Evolutionary conservation across 495 filamentous ascomycete species (phyloP).

Genomic region (Neurospora sp.): DNA sequence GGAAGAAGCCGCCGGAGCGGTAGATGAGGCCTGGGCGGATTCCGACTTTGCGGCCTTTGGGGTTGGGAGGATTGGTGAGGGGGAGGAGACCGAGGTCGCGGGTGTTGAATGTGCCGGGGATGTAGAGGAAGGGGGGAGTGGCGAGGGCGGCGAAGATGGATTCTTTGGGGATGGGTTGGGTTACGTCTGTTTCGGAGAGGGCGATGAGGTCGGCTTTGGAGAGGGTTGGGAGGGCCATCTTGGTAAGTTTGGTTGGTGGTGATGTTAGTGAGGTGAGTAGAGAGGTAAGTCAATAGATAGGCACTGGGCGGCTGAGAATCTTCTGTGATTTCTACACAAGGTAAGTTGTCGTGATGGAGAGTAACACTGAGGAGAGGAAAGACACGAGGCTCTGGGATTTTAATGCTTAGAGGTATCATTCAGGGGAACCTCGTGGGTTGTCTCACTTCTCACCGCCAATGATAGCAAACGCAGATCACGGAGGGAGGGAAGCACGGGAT

Average conservation of each 20-base stretch:
- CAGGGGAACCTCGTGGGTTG: not conserved
- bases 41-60: not conserved
- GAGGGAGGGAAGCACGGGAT: not conserved
- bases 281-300: not conserved
- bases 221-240: constrained; percentile 15
- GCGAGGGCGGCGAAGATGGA: constrained; percentile 24
- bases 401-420: not conserved
- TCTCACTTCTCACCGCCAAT: not conserved
- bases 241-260: not conserved
- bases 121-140: constrained; percentile 41
- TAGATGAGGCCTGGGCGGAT: constrained; percentile 37
- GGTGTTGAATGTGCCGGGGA: constrained; percentile 44
- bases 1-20: constrained; percentile 40
- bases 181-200: constrained; percentile 30
- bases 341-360: not conserved
- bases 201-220: constrained; percentile 21
- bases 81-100: constrained; percentile 43
- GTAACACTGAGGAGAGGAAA: not conserved
- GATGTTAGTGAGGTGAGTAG: not conserved
- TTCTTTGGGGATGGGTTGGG: constrained; percentile 17
- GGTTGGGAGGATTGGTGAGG: no score
- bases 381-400: not conserved
- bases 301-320: not conserved
- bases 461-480: not conserved
- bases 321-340: not conserved